A percentile compares a stretch with the other conserved stretches of the same genome.
These are phyloP conservation scores for Kalmusia sp. DNA, from an alignment of 2,329 filamentous ascomycete species.

Conservation along the genomic window DNA sequence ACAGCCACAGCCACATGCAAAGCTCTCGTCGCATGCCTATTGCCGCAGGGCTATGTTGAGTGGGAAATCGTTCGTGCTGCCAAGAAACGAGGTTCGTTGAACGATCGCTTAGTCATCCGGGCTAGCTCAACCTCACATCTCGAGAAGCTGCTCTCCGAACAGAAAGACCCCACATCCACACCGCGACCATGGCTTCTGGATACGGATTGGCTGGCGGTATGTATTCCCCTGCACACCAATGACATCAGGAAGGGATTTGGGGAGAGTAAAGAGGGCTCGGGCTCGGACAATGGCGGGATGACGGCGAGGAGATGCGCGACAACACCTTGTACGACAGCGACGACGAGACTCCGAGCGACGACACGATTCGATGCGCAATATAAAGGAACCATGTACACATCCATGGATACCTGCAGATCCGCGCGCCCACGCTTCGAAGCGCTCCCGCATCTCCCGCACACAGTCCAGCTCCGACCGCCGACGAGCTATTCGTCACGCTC, in stretches of 20 bases:
- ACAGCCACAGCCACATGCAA: background rate
- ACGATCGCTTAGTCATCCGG: conserved; percentile 4
- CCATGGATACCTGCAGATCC: too few species aligned
- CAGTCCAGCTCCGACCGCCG: too few species aligned
- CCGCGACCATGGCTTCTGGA: conserved; percentile 75
- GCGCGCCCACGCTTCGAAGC: too few species aligned
- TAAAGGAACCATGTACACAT: too few species aligned
- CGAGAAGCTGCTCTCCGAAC: conserved; percentile 17
- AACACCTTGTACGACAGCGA: conserved; percentile 10
- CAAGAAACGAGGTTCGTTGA: background rate
- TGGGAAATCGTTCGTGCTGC: background rate
- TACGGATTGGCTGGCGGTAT: conserved; percentile 82
- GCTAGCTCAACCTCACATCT: conserved; percentile 26
- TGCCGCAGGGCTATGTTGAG: background rate
- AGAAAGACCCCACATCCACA: conserved; percentile 36
- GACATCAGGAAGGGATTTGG: background rate
- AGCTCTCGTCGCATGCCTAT: background rate
- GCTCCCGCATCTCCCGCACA: too few species aligned
- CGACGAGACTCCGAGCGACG: background rate
- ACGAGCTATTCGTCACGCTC: background rate
- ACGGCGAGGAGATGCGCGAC: conserved; percentile 17
- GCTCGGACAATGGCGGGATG: conserved; percentile 11
- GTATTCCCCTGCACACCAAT: conserved; percentile 37
- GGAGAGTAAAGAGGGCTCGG: conserved; percentile 10
- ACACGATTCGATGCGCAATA: background rate